Evolutionary conservation across 257 asterid species (phyloP).

Genomic region (Jacaranda copaia): DNA sequence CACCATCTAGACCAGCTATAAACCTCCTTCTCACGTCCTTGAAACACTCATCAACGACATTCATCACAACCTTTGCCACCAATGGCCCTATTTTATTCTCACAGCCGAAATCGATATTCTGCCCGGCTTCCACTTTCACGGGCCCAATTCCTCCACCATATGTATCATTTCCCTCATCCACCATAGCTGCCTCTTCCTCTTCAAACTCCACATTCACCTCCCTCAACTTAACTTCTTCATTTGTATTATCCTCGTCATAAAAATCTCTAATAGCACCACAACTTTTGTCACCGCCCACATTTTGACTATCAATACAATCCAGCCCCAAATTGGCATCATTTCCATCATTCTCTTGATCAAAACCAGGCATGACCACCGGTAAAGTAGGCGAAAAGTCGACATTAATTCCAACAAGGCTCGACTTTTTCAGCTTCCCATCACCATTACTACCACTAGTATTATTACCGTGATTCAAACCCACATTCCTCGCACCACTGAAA

Average conservation of each 20-base stretch:
- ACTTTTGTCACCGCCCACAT: constrained; percentile 33
- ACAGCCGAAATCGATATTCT: not conserved
- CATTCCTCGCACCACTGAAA: constrained; percentile 52
- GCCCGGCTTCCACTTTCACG: constrained; percentile 24
- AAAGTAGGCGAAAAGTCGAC: constrained; percentile 59
- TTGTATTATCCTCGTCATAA: constrained; percentile 22
- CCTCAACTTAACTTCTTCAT: constrained; percentile 54
- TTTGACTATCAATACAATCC: constrained; percentile 27
- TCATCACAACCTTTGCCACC: constrained; percentile 56
- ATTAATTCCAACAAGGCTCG: constrained; percentile 62
- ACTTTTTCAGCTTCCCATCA: constrained; percentile 33
- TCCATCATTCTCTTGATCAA: constrained; percentile 26
- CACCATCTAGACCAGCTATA: constrained; percentile 38
- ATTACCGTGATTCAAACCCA: constrained; percentile 23
- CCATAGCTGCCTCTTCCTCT: constrained; percentile 40
- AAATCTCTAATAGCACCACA: constrained; percentile 29
- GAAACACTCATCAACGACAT: constrained; percentile 67
- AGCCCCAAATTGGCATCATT: constrained; percentile 33
- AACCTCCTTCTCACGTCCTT: constrained; percentile 55
- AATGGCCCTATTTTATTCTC: constrained; percentile 44
- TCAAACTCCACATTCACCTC: constrained; percentile 85
- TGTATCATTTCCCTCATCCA: constrained; percentile 25
- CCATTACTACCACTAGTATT: constrained; percentile 11
- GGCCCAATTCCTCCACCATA: constrained; percentile 24
- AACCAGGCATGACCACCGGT: constrained; percentile 30